Percentiles rank a stretch among this genome's conserved stretches.
Conservation (phyloP, 2,329 filamentous ascomycete genomes). For the Aureobasidium melanogenum region DNA sequence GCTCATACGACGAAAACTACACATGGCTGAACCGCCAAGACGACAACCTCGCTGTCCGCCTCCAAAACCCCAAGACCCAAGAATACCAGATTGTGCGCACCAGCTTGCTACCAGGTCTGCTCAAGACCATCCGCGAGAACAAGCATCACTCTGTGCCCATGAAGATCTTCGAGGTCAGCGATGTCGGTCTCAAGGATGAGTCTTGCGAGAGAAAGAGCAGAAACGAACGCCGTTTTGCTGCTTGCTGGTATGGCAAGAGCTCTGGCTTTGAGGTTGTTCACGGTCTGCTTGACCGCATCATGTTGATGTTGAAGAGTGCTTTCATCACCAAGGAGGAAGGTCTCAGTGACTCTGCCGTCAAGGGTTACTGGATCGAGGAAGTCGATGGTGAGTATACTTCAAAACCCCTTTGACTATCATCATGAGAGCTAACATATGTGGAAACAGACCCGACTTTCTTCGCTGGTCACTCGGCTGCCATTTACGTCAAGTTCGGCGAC, state of each 20-base stretch:
- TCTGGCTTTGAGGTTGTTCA: slow-evolving; percentile 95
- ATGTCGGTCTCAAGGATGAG: slow-evolving; percentile 85
- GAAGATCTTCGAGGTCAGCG: slow-evolving; percentile 84
- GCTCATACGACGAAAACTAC: slow-evolving; percentile 98
- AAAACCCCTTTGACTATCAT: neutral
- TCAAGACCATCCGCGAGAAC: slow-evolving; percentile 93
- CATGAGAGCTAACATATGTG: slow-evolving; percentile 7
- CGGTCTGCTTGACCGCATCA: slow-evolving; percentile 81
- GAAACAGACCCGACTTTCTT: slow-evolving; percentile 74
- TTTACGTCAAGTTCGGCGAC: slow-evolving; percentile 64
- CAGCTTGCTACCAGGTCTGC: slow-evolving; percentile 71
- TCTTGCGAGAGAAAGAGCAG: slow-evolving; percentile 72
- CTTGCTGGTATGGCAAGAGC: slow-evolving; percentile 87
- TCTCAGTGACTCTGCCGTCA: slow-evolving; percentile 42
- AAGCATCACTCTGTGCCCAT: slow-evolving; percentile 81
- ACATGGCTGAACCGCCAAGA: slow-evolving; percentile 86
- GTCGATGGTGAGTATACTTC: slow-evolving; percentile 56
- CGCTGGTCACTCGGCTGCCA: slow-evolving; percentile 75
- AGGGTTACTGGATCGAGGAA: slow-evolving; percentile 84
- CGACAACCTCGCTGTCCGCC: slow-evolving; percentile 70
- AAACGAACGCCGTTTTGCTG: slow-evolving; percentile 94
- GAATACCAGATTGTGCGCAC: slow-evolving; percentile 94
- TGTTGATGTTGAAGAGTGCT: slow-evolving; percentile 80
- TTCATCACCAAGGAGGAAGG: slow-evolving; percentile 73
- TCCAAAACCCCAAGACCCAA: slow-evolving; percentile 85